Conservation (phyloP, 306 rosid genomes). For the Castanea sativa region DNA sequence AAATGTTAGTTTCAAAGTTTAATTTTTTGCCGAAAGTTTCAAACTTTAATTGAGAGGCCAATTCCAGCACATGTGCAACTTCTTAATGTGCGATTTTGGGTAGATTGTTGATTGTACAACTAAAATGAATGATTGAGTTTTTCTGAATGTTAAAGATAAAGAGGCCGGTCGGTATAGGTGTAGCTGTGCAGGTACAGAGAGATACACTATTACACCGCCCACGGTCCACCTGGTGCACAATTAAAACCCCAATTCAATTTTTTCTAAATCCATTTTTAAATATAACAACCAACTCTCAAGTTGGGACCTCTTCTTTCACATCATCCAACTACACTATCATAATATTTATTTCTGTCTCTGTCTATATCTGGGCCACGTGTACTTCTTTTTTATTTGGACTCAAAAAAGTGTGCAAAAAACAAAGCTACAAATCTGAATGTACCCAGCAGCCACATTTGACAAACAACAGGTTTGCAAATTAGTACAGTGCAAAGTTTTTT, state of each 20-base stretch:
- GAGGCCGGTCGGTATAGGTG: too few relatives aligned
- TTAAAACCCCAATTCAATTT: not conserved
- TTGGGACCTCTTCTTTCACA: slow-evolving; percentile 15
- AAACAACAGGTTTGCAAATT: too few relatives aligned
- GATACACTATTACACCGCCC: not conserved
- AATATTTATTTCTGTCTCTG: not conserved
- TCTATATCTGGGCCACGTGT: not conserved
- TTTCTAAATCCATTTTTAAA: not conserved
- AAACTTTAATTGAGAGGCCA: too few relatives aligned
- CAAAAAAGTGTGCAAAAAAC: not conserved
- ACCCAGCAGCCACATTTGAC: not conserved
- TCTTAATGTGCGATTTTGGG: too few relatives aligned
- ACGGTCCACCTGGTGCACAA: not conserved
- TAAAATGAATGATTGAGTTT: too few relatives aligned
- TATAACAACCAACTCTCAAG: not conserved
- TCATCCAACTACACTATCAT: not conserved
- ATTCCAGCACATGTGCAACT: too few relatives aligned
- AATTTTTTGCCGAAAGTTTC: too few relatives aligned
- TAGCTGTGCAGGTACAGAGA: not conserved
- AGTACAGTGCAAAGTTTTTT: too few relatives aligned
- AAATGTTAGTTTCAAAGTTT: too few relatives aligned
- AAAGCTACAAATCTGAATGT: not conserved
- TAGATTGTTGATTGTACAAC: too few relatives aligned
- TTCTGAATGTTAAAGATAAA: too few relatives aligned
- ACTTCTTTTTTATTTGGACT: not conserved